phyloP scores from a whole-genome alignment of 1,284 basidiomycete species.

The Nidula niveotomentosa region DNA sequence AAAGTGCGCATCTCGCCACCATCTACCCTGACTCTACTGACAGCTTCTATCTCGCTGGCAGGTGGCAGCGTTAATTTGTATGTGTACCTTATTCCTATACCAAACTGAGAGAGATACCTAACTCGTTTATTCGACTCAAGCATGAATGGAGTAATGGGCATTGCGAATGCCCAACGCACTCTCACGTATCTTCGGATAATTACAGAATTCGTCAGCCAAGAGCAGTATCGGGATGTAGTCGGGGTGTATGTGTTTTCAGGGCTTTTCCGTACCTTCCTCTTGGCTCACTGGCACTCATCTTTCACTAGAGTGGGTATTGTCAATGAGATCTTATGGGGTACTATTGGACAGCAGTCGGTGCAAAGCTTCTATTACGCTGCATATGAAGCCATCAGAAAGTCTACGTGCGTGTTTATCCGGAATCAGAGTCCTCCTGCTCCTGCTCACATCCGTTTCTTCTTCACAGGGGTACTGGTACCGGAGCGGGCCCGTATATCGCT shows the following conservation, averaged over 20 bases:
- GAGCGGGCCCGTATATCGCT: slow-evolving; percentile 71
- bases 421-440: neutral
- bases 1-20: slow-evolving; percentile 23
- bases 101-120: slow-evolving; percentile 10
- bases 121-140: slow-evolving; percentile 20
- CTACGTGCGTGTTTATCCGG: slow-evolving; percentile 33
- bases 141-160: slow-evolving; percentile 46
- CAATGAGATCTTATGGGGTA: slow-evolving; percentile 59
- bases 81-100: slow-evolving; percentile 11
- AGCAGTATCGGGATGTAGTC: slow-evolving; percentile 72
- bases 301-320: slow-evolving; percentile 46
- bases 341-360: slow-evolving; percentile 47
- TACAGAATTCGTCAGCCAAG: slow-evolving; percentile 79
- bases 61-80: slow-evolving; percentile 43
- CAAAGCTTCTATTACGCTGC: slow-evolving; percentile 62
- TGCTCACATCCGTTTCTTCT: slow-evolving; percentile 2
- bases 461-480: slow-evolving; percentile 59
- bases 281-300: slow-evolving; percentile 3
- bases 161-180: slow-evolving; percentile 76
- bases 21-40: slow-evolving; percentile 6
- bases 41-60: slow-evolving; percentile 14
- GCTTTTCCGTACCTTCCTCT: slow-evolving; percentile 1
- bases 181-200: slow-evolving; percentile 78
- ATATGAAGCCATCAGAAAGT: slow-evolving; percentile 67
- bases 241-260: slow-evolving; percentile 46